Evolutionary conservation across 1,139 yeast genomes (phyloP).

Genomic region (Pichiaceae sp.): DNA sequence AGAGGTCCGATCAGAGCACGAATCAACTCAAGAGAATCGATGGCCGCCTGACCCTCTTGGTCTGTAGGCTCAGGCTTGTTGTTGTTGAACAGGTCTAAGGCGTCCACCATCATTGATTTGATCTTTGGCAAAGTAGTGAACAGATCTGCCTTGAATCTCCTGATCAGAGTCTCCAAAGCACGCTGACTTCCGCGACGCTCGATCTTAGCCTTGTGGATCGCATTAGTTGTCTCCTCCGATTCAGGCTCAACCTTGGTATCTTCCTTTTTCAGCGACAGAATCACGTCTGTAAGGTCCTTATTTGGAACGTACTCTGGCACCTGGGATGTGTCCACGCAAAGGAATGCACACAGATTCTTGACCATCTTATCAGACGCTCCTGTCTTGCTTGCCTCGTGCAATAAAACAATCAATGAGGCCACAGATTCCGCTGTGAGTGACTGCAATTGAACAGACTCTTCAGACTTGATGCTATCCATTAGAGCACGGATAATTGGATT

Average conservation of each 20-base stretch:
- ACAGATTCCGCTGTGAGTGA: constrained; percentile 63
- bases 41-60: constrained; percentile 66
- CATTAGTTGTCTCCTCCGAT: constrained; percentile 5
- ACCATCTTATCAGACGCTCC: constrained; percentile 83
- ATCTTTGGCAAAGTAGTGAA: constrained; percentile 64
- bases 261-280: constrained; percentile 74
- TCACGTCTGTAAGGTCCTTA: constrained; percentile 43
- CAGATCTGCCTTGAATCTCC: constrained; percentile 42
- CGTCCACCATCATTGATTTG: constrained; percentile 57
- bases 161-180: constrained; percentile 52
- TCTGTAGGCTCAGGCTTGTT: constrained; percentile 28
- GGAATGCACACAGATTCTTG: constrained; percentile 83
- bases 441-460: constrained; percentile 61
- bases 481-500: constrained; percentile 84
- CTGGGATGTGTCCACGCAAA: constrained; percentile 93
- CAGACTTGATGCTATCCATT: constrained; percentile 88
- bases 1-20: constrained; percentile 67
- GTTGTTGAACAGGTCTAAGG: constrained; percentile 33
- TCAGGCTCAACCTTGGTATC: constrained; percentile 64
- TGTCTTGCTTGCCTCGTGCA: constrained; percentile 48
- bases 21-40: constrained; percentile 80
- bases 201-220: constrained; percentile 61
- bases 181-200: constrained; percentile 79
- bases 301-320: constrained; percentile 88
- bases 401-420: constrained; percentile 50